phyloP scores from a whole-genome alignment of 805 yeast species.

The Ogataea philodendri region DNA sequence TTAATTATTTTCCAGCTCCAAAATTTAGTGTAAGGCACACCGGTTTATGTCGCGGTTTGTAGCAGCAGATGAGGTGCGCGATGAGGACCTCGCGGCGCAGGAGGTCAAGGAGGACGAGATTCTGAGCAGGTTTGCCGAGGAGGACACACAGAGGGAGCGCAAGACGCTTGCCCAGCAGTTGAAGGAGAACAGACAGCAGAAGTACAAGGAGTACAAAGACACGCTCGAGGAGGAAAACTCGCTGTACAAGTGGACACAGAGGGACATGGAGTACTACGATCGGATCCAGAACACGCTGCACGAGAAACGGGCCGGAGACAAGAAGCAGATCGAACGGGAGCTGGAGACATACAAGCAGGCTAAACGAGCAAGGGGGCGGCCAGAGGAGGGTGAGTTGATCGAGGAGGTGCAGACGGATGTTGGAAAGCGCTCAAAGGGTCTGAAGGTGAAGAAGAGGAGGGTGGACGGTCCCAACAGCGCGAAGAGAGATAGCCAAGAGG shows the following conservation, averaged over 20 bases:
- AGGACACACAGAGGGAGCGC: conserved; percentile 30
- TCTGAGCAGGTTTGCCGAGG: conserved; percentile 19
- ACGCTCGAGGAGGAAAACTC: conserved; percentile 39
- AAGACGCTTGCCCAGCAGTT: conserved; percentile 44
- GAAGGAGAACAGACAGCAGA: conserved; percentile 35
- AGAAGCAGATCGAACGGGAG: conserved; percentile 17
- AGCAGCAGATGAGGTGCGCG: conserved; percentile 23
- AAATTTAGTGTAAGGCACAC: conserved; percentile 4
- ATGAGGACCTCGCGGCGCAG: conserved; percentile 19
- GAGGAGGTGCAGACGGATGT: conserved; percentile 6
- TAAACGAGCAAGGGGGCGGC: conserved; percentile 3
- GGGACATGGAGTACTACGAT: conserved; percentile 38
- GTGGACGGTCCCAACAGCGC: no score
- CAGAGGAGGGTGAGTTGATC: background rate
- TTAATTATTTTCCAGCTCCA: background rate
- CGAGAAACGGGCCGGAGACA: conserved; percentile 18
- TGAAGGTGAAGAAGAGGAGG: no score
- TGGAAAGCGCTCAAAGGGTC: no score
- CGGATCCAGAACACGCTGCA: conserved; percentile 24
- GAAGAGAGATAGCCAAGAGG: no score
- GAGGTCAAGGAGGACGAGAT: conserved; percentile 18
- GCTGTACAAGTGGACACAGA: conserved; percentile 39
- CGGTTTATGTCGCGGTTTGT: conserved; percentile 20
- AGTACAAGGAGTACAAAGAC: conserved; percentile 30
- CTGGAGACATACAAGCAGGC: conserved; percentile 25